These are phyloP conservation scores for Trametes maxima DNA, from an alignment of 768 basidiomycete species.

Conservation along the genomic window DNA sequence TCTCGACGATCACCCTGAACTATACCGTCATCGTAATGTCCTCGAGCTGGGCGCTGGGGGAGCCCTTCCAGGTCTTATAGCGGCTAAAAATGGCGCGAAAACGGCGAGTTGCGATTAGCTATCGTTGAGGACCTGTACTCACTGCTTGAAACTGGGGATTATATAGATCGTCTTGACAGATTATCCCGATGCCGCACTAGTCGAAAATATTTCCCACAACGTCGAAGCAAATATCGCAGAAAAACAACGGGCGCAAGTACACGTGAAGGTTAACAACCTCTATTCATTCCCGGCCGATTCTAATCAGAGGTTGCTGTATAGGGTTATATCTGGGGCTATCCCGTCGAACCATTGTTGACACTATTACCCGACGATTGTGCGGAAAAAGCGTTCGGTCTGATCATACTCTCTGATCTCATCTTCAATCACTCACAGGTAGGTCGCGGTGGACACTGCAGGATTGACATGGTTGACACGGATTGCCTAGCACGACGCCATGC, in stretches of 20 bases:
- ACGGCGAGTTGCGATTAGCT: slow-evolving; percentile 44
- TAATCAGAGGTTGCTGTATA: slow-evolving; percentile 27
- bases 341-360: slow-evolving; percentile 49
- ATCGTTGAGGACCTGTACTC: neutral
- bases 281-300: slow-evolving; percentile 32
- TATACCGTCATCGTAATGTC: slow-evolving; percentile 53
- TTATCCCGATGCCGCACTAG: slow-evolving; percentile 79
- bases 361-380: slow-evolving; percentile 25
- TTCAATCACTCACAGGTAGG: slow-evolving; percentile 92
- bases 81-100: slow-evolving; percentile 67
- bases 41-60: slow-evolving; percentile 95
- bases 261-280: slow-evolving; percentile 36
- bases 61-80: slow-evolving; percentile 81
- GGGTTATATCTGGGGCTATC: slow-evolving; percentile 86
- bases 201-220: slow-evolving; percentile 78
- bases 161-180: slow-evolving; percentile 83
- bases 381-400: slow-evolving; percentile 61
- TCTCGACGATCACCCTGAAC: slow-evolving; percentile 53
- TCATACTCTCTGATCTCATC: slow-evolving; percentile 90
- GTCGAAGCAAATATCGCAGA: slow-evolving; percentile 55
- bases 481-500: slow-evolving; percentile 75
- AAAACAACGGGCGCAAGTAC: slow-evolving; percentile 23
- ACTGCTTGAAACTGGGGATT: neutral
- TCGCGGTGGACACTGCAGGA: neutral
- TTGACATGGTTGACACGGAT: slow-evolving; percentile 4